A percentile compares a stretch with the other conserved stretches of the same genome.
These are phyloP conservation scores for Aspergillus quadricinctus DNA, from an alignment of 2,329 filamentous ascomycete species.

Conservation along the genomic window DNA sequence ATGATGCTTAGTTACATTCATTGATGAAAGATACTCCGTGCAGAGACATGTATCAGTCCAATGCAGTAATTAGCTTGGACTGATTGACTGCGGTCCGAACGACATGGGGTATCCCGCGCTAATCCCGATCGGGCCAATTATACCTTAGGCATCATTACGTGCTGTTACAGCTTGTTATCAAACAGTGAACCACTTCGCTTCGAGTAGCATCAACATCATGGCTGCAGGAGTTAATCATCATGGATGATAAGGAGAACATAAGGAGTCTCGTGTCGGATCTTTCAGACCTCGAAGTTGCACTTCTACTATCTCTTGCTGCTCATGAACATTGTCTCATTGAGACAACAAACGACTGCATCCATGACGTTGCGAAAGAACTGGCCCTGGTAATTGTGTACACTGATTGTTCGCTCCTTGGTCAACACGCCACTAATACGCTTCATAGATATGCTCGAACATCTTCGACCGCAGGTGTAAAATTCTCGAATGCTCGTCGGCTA, in stretches of 20 bases:
- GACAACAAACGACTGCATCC: conserved; percentile 58
- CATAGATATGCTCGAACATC: conserved; percentile 60
- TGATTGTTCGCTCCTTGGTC: neutral
- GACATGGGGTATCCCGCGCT: neutral
- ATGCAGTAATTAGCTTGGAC: neutral
- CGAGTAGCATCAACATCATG: conserved; percentile 1
- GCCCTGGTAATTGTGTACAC: conserved; percentile 52
- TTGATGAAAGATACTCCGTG: neutral
- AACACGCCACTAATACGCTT: neutral
- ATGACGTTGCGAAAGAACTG: conserved; percentile 69
- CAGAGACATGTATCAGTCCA: neutral
- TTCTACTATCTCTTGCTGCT: conserved; percentile 73
- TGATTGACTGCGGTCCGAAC: neutral
- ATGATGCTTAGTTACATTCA: neutral
- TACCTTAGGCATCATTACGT: neutral
- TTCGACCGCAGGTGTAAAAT: conserved; percentile 69
- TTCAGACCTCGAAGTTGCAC: conserved; percentile 81
- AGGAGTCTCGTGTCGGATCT: conserved; percentile 69
- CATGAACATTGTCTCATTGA: conserved; percentile 87
- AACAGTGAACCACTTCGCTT: neutral
- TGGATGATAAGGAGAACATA: conserved; percentile 39
- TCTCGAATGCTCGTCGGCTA: conserved; percentile 67
- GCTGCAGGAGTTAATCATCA: conserved; percentile 4
- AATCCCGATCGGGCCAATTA: neutral
- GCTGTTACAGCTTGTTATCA: neutral